Evolutionary conservation across 1,284 basidiomycete genomes (phyloP).

Genomic region (Irpex rosettiformis): DNA sequence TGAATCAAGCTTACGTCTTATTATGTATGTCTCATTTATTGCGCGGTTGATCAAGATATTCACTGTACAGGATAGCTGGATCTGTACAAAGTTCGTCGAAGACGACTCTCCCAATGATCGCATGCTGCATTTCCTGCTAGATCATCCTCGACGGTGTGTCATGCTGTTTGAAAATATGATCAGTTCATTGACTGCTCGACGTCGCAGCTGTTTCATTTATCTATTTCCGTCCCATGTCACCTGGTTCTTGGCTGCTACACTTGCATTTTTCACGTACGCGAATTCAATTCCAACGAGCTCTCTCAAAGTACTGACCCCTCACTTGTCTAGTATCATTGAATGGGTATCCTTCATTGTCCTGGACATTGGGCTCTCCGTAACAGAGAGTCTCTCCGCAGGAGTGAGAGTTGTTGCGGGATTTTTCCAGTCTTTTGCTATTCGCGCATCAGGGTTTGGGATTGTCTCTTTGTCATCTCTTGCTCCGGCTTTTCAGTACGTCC

Average conservation of each 20-base stretch:
- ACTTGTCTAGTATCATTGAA: constrained; percentile 39
- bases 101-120: constrained; percentile 47
- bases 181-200: not conserved
- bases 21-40: constrained; percentile 17
- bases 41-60: not conserved
- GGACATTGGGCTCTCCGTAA: constrained; percentile 50
- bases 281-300: constrained; percentile 13
- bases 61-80: constrained; percentile 37
- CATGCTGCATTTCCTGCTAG: constrained; percentile 74
- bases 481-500: constrained; percentile 59
- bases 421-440: constrained; percentile 67
- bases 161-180: not conserved
- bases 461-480: constrained; percentile 58
- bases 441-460: constrained; percentile 76
- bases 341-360: constrained; percentile 54
- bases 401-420: constrained; percentile 49
- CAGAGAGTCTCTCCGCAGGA: constrained; percentile 38
- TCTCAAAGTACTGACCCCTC: not conserved
- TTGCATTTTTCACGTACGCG: constrained; percentile 44
- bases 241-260: constrained; percentile 65
- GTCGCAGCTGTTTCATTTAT: constrained; percentile 73
- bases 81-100: constrained; percentile 43
- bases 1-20: constrained; percentile 18
- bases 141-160: constrained; percentile 66
- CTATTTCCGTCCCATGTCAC: constrained; percentile 84